These are phyloP conservation scores for Alnus rubra DNA, from an alignment of 306 rosid species.

Conservation along the genomic window DNA sequence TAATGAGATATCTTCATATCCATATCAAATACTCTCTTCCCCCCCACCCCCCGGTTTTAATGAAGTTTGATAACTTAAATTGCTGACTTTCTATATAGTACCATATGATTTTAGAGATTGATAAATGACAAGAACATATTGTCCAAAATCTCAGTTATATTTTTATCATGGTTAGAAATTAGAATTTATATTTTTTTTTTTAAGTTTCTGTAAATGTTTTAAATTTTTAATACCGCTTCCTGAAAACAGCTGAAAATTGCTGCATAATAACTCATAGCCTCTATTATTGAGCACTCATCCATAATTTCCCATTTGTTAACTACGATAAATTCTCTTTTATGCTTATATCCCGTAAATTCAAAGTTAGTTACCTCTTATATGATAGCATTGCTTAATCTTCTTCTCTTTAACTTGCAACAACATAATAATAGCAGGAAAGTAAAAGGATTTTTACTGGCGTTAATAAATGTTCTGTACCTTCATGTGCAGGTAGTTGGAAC, in stretches of 20 bases:
- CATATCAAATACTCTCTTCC: too few relatives aligned
- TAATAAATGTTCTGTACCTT: conserved; percentile 3
- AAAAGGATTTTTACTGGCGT: neutral
- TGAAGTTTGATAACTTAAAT: neutral
- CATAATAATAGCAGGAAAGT: neutral
- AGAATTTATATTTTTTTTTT: neutral
- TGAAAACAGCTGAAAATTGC: neutral
- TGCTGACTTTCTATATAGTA: neutral
- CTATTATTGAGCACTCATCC: neutral
- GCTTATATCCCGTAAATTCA: neutral
- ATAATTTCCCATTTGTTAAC: neutral
- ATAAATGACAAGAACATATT: neutral
- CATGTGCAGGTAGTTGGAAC: conserved; percentile 90
- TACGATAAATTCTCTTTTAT: neutral
- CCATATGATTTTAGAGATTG: neutral
- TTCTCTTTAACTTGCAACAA: neutral
- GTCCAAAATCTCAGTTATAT: neutral
- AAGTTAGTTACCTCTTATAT: neutral
- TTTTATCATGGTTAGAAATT: neutral
- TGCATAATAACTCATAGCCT: neutral
- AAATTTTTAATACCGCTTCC: neutral
- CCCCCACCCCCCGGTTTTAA: neutral
- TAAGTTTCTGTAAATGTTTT: neutral
- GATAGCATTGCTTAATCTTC: neutral
- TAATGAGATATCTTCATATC: neutral